Evolutionary conservation across 257 asterid genomes (phyloP).

Genomic region (Thymus mandschuricus): DNA sequence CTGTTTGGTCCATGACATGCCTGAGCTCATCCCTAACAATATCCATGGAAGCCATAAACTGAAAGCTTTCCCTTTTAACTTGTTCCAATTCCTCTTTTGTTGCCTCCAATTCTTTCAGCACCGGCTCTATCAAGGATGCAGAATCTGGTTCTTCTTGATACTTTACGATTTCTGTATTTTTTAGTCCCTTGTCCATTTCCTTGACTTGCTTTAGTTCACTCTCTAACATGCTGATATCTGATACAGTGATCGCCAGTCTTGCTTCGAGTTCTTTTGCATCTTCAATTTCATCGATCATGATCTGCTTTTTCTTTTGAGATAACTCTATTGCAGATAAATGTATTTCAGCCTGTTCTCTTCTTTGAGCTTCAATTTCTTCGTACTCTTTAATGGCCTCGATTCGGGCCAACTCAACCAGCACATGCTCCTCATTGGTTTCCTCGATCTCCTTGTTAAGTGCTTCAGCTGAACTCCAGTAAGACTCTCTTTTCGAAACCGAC

Average conservation of each 20-base stretch:
- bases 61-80: slow-evolving; percentile 57
- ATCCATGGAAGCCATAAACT: slow-evolving; percentile 85
- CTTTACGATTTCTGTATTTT: slow-evolving; percentile 14
- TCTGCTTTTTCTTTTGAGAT: slow-evolving; percentile 42
- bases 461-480: slow-evolving; percentile 41
- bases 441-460: slow-evolving; percentile 59
- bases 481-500: slow-evolving; percentile 37
- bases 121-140: slow-evolving; percentile 36
- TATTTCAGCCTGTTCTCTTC: slow-evolving; percentile 42
- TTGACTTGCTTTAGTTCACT: slow-evolving; percentile 54
- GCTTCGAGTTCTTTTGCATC: slow-evolving; percentile 47
- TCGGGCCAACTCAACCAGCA: slow-evolving; percentile 87
- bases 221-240: slow-evolving; percentile 57
- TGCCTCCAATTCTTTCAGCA: slow-evolving; percentile 55
- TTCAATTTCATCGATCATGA: slow-evolving; percentile 43
- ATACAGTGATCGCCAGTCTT: slow-evolving; percentile 48
- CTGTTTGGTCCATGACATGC: slow-evolving; percentile 54
- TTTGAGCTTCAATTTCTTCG: slow-evolving; percentile 57
- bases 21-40: slow-evolving; percentile 61
- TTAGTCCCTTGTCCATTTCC: slow-evolving; percentile 44
- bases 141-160: slow-evolving; percentile 21
- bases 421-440: slow-evolving; percentile 72
- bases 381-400: slow-evolving; percentile 77
- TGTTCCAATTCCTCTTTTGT: slow-evolving; percentile 54
- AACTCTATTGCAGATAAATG: slow-evolving; percentile 51